Base-by-base conservation (phyloP, 169 alveolate species). In the Miamiensis avidus region DNA sequence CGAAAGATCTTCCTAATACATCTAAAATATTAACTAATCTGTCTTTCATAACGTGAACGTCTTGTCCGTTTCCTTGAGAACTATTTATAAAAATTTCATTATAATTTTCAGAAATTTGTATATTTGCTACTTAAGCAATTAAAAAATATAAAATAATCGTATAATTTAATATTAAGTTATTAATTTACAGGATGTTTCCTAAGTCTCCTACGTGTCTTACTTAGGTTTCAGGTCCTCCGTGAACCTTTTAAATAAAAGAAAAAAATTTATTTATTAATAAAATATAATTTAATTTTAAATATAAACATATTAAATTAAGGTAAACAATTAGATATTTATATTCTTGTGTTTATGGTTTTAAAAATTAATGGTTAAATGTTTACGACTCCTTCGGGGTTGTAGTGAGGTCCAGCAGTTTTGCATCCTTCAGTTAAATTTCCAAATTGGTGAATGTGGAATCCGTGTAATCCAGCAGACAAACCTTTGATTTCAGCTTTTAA, bases 351-450 rank as follows among this genome's bases (percentile, higher is more conserved):
- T n/a, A n/a, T n/a, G n/a, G n/a, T n/a, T n/a, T n/a, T n/a, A n/a
- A n/a, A n/a, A n/a, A n/a, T n/a, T n/a, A n/a, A n/a, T n/a, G n/a
- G n/a, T n/a, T n/a, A n/a, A n/a, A n/a, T n/a, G n/a, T n/a, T 49
- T 49, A 49, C 69, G 20, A 4, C 4, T 49, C 69, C 69, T 4
- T 65, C 34, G 25, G 96, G 96, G 85, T 93, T 93, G 82, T 29
- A 93, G 82, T 93, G 96, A 65, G 93, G 89, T 28, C 96, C 96
- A 65, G 96, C 96, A 76, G 94, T 90, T 76, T 87, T 82, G 81
- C 96, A 93, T 20, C 96, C 96, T 72, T 93, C 91, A 65, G 87
- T 90, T 26, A 93, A 87, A 81, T 93, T 91, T 26, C 96, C 96
- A 88, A 74, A 90, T 84, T 93, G 84, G 78, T 93, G 96, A 26